Conservation (phyloP, 2,329 filamentous ascomycete genomes). For the Colletotrichum euphorbiae region DNA sequence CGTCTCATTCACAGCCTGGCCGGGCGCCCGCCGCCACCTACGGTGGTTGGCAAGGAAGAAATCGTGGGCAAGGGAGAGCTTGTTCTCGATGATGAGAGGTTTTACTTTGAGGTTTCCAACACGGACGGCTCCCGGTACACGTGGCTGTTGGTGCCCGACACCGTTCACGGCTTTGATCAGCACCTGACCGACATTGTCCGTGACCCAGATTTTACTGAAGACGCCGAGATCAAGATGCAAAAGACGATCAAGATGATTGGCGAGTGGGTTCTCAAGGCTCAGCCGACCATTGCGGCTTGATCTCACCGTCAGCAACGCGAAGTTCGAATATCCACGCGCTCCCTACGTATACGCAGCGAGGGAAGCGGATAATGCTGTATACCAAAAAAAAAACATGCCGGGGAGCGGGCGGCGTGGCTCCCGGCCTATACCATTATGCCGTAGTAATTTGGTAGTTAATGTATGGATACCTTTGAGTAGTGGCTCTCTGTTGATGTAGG, state of each 20-base stretch:
- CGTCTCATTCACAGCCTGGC: constrained; percentile 51
- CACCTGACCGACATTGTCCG: constrained; percentile 36
- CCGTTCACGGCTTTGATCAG: constrained; percentile 48
- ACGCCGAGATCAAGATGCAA: constrained; percentile 44
- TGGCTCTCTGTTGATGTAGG: too few relatives aligned
- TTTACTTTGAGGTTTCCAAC: constrained; percentile 43
- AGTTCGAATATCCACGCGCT: background rate
- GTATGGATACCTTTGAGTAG: background rate
- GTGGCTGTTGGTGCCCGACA: constrained; percentile 50
- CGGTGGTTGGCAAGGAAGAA: constrained; percentile 46
- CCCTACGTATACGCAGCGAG: background rate
- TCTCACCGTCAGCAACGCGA: too few relatives aligned
- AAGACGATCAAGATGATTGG: constrained; percentile 45
- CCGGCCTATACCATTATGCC: too few relatives aligned
- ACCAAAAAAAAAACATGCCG: background rate
- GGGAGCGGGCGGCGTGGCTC: too few relatives aligned
- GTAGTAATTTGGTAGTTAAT: background rate
- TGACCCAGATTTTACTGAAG: constrained; percentile 43
- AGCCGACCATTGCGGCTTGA: constrained; percentile 14
- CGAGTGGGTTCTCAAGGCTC: constrained; percentile 43
- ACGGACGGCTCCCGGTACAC: constrained; percentile 41
- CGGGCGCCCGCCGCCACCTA: constrained; percentile 46
- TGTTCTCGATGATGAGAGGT: constrained; percentile 46
- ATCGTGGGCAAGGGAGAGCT: constrained; percentile 41
- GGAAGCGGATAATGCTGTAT: background rate